Conservation (phyloP, 768 basidiomycete genomes). For the Lyophyllum semitale region DNA sequence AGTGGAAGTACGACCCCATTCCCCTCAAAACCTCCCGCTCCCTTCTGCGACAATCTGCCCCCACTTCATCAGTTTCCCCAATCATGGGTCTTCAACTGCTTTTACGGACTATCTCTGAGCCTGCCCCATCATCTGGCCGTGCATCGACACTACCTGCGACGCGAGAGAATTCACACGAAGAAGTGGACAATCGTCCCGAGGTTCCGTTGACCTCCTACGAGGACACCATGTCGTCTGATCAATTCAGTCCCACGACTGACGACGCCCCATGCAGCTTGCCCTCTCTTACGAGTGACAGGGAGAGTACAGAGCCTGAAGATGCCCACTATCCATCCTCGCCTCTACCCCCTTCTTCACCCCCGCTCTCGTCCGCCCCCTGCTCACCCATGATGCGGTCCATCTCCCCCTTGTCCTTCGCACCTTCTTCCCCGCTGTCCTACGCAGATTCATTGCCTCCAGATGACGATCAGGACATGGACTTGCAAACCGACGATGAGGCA, state of each 20-base stretch:
- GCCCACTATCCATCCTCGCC: constrained; percentile 15
- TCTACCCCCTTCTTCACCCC: constrained; percentile 46
- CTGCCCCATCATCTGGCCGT: constrained; percentile 11
- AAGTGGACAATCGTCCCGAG: constrained; percentile 15
- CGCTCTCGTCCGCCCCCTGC: constrained; percentile 37
- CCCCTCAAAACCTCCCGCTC: constrained; percentile 26
- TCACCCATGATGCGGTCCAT: constrained; percentile 38
- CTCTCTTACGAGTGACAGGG: constrained; percentile 32
- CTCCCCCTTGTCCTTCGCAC: constrained; percentile 26
- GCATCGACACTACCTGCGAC: neutral
- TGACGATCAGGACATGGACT: constrained; percentile 5
- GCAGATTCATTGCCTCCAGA: constrained; percentile 8
- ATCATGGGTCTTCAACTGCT: constrained; percentile 24
- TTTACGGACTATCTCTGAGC: constrained; percentile 40
- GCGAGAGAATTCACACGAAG: constrained; percentile 1
- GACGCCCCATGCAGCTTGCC: constrained; percentile 19
- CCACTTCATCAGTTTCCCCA: constrained; percentile 32
- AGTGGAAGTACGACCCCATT: constrained; percentile 56
- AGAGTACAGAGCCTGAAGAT: constrained; percentile 31
- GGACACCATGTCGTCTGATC: constrained; percentile 10
- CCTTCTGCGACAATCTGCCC: constrained; percentile 34
- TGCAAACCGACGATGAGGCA: constrained; percentile 6
- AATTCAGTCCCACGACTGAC: constrained; percentile 1
- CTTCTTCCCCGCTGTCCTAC: constrained; percentile 16
- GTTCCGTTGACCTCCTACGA: constrained; percentile 15